Percentiles rank a stretch among this genome's conserved stretches.
These are phyloP conservation scores for Delitschia confertaspora DNA, from an alignment of 495 filamentous ascomycete genomes.

Conservation along the genomic window DNA sequence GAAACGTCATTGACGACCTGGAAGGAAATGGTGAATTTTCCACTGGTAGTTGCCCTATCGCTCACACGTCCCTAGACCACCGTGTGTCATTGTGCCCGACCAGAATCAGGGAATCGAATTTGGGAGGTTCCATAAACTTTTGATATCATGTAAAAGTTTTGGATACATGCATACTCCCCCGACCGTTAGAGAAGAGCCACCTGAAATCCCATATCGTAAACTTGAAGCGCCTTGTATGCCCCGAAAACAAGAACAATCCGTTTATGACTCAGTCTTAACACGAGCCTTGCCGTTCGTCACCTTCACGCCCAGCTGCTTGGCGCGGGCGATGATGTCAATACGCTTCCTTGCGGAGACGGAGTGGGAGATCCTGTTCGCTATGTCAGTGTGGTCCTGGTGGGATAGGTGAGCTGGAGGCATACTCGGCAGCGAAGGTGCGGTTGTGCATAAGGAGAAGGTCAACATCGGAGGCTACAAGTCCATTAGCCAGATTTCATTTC, in stretches of 20 bases:
- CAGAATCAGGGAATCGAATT: not conserved
- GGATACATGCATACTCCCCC: constrained; percentile 21
- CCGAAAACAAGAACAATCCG: constrained; percentile 3
- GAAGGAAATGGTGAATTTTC: too few species aligned
- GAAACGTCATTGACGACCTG: too few species aligned
- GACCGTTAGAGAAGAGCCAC: not conserved
- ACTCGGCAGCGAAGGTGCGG: constrained; percentile 97
- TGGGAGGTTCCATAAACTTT: not conserved
- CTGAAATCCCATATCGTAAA: constrained; percentile 13
- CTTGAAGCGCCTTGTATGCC: constrained; percentile 20
- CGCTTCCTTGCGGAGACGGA: constrained; percentile 97
- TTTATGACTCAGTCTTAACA: constrained; percentile 93
- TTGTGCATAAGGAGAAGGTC: constrained; percentile 99
- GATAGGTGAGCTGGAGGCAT: constrained; percentile 41
- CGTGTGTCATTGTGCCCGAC: not conserved
- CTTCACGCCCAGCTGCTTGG: constrained; percentile 97
- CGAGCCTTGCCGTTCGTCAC: constrained; percentile 98
- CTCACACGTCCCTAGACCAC: too few species aligned
- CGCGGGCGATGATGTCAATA: constrained; percentile 89
- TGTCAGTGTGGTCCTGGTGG: constrained; percentile 20
- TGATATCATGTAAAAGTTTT: constrained; percentile 2
- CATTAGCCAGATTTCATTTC: not conserved
- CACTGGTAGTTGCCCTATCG: too few species aligned
- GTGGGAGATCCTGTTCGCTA: constrained; percentile 68
- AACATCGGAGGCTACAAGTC: constrained; percentile 58